phyloP scores from a whole-genome alignment of 2,329 filamentous ascomycete species.

The Trichocomaceae sp. region DNA sequence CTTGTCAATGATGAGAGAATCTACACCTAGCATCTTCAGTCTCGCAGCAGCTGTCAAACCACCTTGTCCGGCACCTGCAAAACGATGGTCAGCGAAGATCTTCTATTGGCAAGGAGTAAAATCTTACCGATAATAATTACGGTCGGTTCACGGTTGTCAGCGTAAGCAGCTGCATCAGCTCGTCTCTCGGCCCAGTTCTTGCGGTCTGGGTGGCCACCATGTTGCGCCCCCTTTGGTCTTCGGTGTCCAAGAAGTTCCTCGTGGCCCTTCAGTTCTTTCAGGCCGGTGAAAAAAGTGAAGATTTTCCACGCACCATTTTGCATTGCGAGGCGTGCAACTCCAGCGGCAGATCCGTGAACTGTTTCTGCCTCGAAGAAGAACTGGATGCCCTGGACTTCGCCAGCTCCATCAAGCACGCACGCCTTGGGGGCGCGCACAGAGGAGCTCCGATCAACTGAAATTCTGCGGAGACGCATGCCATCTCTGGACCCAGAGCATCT shows the following conservation, averaged over 20 bases:
- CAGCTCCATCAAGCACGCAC: slow-evolving; percentile 44
- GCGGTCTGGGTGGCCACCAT: slow-evolving; percentile 36
- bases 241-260: slow-evolving; percentile 45
- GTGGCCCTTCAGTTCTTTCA: slow-evolving; percentile 49
- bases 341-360: slow-evolving; percentile 48
- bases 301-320: slow-evolving; percentile 50
- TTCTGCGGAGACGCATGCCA: slow-evolving; percentile 37
- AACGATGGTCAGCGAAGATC: slow-evolving; percentile 3
- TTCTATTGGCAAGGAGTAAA: not conserved
- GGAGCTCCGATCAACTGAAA: slow-evolving; percentile 44
- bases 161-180: slow-evolving; percentile 47
- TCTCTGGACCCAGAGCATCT: slow-evolving; percentile 19
- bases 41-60: slow-evolving; percentile 54
- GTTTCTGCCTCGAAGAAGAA: slow-evolving; percentile 53
- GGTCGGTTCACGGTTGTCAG: slow-evolving; percentile 47
- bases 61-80: slow-evolving; percentile 52
- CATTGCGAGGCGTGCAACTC: slow-evolving; percentile 48
- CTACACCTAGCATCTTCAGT: slow-evolving; percentile 53
- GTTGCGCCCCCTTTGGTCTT: slow-evolving; percentile 51
- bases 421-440: slow-evolving; percentile 40
- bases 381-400: slow-evolving; percentile 43
- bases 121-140: slow-evolving; percentile 56
- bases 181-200: slow-evolving; percentile 57
- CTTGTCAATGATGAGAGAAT: slow-evolving; percentile 52
- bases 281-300: slow-evolving; percentile 56